Conservation (phyloP, 2,329 filamentous ascomycete genomes). For the Cladophialophora psammophila region DNA sequence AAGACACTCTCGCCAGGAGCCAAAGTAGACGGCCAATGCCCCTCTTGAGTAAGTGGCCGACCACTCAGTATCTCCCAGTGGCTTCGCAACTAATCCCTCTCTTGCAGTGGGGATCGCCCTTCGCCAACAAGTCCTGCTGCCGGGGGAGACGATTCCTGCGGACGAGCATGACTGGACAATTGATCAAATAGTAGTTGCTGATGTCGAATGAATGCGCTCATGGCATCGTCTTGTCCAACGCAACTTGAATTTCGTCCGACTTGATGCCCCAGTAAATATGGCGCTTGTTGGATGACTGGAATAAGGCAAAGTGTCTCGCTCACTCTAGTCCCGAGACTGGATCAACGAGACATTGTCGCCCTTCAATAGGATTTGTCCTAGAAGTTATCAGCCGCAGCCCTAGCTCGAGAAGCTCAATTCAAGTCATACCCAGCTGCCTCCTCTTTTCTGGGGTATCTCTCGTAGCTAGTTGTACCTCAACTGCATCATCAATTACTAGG, state of each 20-base stretch:
- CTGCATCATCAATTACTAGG: slow-evolving; percentile 91
- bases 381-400: slow-evolving; percentile 35
- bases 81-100: slow-evolving; percentile 44
- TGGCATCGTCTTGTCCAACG: background rate
- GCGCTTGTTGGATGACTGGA: background rate
- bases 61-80: slow-evolving; percentile 38
- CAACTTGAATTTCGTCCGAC: background rate
- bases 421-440: slow-evolving; percentile 73
- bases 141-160: slow-evolving; percentile 73
- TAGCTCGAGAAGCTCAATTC: slow-evolving; percentile 8
- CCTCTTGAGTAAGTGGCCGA: slow-evolving; percentile 62
- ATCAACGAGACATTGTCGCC: slow-evolving; percentile 88
- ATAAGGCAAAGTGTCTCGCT: background rate
- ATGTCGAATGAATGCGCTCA: slow-evolving; percentile 19
- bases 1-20: slow-evolving; percentile 47
- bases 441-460: slow-evolving; percentile 82
- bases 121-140: slow-evolving; percentile 79
- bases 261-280: background rate
- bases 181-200: slow-evolving; percentile 68
- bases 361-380: slow-evolving; percentile 85
- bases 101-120: slow-evolving; percentile 77
- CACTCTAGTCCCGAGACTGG: slow-evolving; percentile 58
- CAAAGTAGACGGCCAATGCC: slow-evolving; percentile 56
- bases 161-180: slow-evolving; percentile 79
- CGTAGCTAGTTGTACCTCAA: slow-evolving; percentile 85